Evolutionary conservation across 169 alveolate genomes (phyloP), one percentile per base, ranked within the genome.

Genomic region (Plasmodium gonderi): DNA sequence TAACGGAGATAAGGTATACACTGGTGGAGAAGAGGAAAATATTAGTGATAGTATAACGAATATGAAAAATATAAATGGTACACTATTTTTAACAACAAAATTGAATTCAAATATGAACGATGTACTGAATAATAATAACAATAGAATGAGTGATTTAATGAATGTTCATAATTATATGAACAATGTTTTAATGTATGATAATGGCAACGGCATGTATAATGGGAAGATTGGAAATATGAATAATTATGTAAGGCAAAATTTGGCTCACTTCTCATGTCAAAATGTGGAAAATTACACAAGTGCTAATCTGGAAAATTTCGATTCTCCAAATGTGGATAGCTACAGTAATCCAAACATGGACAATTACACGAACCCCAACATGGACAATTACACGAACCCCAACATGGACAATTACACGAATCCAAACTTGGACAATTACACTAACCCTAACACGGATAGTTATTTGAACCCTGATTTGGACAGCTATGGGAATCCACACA

Each of bases 151-250:
- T 42, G 51, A 80, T 72, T 3, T 42, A 2, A 4, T 42, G 40
- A 23, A 20, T 80, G 74, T n/a, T 7, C 64, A 20, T 1, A 65
- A 42, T 12, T 80, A 65, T 47, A 47, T 80, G 72, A 80, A 44
- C 47, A 80, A 80, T 80, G 47, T 40, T n/a, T 38, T 80, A 42
- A 42, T 80, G 36, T 80, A 80, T 31, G 80, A 80, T 1, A 17
- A 47, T 20, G 74, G 69, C 17, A 33, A 72, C 7, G 44, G 8
- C 8, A 40, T 80, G 26, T 64, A 29, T 80, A 80, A 65, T 80
- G 91, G 74, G 7, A 65, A 65, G 33, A 38, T 33, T 17, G 40
- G 40, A 2, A 80, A 33, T 33, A 20, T 65, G 67, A 80, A 80
- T 65, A 47, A 26, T 31, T 64, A 20, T 42, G 20, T 38, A 33